These are phyloP conservation scores for Lineolata rhizophorae DNA, from an alignment of 495 filamentous ascomycete species.

Conservation along the genomic window DNA sequence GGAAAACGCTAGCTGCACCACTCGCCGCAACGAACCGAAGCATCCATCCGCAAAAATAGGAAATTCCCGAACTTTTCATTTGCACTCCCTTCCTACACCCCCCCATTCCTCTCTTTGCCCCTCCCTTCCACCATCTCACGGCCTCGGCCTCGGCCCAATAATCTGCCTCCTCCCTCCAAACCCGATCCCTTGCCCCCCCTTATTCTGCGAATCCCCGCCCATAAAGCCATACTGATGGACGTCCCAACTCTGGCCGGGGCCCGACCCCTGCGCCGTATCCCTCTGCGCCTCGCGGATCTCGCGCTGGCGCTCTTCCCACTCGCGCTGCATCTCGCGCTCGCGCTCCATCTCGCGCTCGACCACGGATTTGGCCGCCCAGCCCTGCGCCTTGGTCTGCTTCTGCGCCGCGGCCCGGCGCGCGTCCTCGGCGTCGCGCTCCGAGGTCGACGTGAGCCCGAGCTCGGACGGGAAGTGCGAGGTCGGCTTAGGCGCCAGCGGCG, in stretches of 20 bases:
- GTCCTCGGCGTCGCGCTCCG: conserved; percentile 49
- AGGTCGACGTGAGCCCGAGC: conserved; percentile 23
- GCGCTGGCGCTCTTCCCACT: conserved; percentile 87
- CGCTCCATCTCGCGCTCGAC: conserved; percentile 92
- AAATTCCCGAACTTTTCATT: too few relatives aligned
- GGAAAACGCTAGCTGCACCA: too few relatives aligned
- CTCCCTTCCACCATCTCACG: conserved; percentile 11
- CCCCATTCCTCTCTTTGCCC: too few relatives aligned
- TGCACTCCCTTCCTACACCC: too few relatives aligned
- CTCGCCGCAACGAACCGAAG: too few relatives aligned
- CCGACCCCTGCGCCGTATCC: conserved; percentile 22
- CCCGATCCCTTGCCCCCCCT: conserved; percentile 43
- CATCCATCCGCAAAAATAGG: too few relatives aligned
- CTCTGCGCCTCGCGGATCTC: conserved; percentile 37
- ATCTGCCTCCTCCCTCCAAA: conserved; percentile 58
- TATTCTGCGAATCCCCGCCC: conserved; percentile 69
- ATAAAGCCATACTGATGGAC: conserved; percentile 76
- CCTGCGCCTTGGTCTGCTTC: conserved; percentile 46
- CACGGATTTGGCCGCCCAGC: conserved; percentile 60
- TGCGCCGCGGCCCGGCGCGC: conserved; percentile 39
- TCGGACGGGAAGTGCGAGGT: conserved; percentile 35
- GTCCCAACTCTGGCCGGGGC: conserved; percentile 39
- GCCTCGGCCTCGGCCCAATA: conserved; percentile 45
- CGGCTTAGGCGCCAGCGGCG: conserved; percentile 24
- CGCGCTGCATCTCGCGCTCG: conserved; percentile 74